Conservation (phyloP, 225 moss, liverwort and hornwort species). For the Physcomitrium patens region DNA sequence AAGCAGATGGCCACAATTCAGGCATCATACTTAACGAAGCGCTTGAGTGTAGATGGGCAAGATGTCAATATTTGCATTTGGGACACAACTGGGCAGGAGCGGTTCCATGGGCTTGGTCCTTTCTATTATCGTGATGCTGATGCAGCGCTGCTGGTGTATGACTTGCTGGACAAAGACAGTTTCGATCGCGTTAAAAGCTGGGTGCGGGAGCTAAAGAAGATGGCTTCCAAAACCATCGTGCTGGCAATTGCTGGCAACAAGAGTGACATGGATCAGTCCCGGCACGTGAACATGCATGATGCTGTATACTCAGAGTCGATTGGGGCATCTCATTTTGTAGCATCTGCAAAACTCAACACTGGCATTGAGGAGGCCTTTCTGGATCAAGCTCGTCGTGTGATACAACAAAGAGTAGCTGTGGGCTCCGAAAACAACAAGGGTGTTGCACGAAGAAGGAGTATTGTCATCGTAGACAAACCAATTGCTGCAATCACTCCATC, state of each 20-base stretch:
- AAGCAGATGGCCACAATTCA: conserved; percentile 93
- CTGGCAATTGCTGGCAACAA: conserved; percentile 92
- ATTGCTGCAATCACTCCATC: conserved; percentile 58
- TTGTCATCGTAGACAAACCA: conserved; percentile 78
- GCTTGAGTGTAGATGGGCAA: conserved; percentile 73
- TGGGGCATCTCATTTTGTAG: conserved; percentile 89
- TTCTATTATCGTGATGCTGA: conserved; percentile 98
- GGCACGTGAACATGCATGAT: conserved; percentile 74
- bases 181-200: conserved; percentile 91
- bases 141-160: conserved; percentile 92
- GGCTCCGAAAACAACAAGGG: conserved; percentile 38
- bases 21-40: conserved; percentile 91
- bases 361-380: conserved; percentile 86
- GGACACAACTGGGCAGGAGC: conserved; percentile 99
- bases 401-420: conserved; percentile 58
- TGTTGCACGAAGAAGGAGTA: conserved; percentile 65
- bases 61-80: conserved; percentile 81
- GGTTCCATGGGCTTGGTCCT: conserved; percentile 95
- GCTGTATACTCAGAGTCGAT: conserved; percentile 90
- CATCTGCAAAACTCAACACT: conserved; percentile 83
- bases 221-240: conserved; percentile 91
- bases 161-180: conserved; percentile 92
- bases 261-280: conserved; percentile 89
- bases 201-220: conserved; percentile 97
- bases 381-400: conserved; percentile 73